Evolutionary conservation across 192 early-diverging fungal genomes (phyloP), one percentile per base, ranked within the genome.

Genomic region (Coemansia sp.): DNA sequence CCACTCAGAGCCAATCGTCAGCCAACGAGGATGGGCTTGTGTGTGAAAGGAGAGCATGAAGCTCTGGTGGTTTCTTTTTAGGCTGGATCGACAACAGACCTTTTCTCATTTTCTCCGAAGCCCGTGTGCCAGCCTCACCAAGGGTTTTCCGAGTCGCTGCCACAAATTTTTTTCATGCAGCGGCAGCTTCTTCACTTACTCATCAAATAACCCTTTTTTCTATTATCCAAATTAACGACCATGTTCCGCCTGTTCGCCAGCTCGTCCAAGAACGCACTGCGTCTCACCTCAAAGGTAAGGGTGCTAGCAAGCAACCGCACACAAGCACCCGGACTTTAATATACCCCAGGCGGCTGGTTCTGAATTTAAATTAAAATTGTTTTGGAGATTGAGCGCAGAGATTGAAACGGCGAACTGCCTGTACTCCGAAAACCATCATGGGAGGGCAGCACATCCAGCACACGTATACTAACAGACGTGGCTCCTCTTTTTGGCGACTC

Each of bases 171-270:
- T 48, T 30, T 24, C 22, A 18, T 11, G 10, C 6, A 19, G 17
- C 27, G 2, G 27, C 27, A 5, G 27, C 27, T 30, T 30, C 27
- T 30, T 30, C 27, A 30, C 2, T 7, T 43, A 43, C 41, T 5
- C 41, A 14, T 43, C 41, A 4, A 43, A 30, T 39, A 23, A 24
- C 18, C 23, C 40, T 41, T 54, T 41, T 54, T 40, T 27, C 25
- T 51, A 17, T 52, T 13, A 9, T 37, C 37, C 37, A 48, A 52
- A 64, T 41, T 9, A 44, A 25, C 46, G 25, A 45, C 47, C 21
- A 78, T 78, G 75, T 78, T 78, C 62, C 75, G 75, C 24, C 69
- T 71, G 49, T 71, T 78, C 46, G 74, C 74, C 53, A 68, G 61
- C 55, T 64, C 68, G 44, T 71, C 75, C 69, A 78, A 71, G 66